A percentile compares a stretch with the other conserved stretches of the same genome.
Evolutionary conservation across 306 rosid genomes (phyloP).

Genomic region (Sicyos baderoa): DNA sequence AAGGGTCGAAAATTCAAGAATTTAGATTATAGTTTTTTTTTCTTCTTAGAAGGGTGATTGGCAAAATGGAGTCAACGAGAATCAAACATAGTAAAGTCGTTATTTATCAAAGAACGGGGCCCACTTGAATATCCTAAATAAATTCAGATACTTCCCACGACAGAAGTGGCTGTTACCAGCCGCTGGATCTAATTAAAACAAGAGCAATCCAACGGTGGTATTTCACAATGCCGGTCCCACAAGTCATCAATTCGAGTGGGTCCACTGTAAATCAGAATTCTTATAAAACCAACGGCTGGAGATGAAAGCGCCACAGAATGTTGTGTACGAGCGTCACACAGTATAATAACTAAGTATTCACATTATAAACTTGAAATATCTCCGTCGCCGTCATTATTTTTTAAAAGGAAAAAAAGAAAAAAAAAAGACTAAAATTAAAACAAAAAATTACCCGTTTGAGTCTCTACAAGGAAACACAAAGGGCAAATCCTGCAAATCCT

Average conservation of each 20-base stretch:
- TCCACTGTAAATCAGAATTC: background rate
- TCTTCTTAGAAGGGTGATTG: background rate
- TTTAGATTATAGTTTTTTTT: background rate
- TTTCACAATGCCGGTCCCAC: background rate
- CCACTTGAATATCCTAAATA: conserved; percentile 8
- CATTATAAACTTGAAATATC: conserved; percentile 2
- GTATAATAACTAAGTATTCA: background rate
- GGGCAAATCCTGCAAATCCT: conserved; percentile 26
- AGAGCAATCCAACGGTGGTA: background rate
- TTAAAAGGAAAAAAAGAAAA: no score
- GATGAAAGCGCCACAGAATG: background rate
- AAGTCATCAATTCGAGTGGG: background rate
- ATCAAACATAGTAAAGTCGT: conserved; percentile 7
- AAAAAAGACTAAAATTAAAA: background rate
- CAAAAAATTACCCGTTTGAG: conserved; percentile 33
- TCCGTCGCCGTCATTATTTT: conserved; percentile 17
- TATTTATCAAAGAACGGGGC: conserved; percentile 8
- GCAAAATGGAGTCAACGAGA: conserved; percentile 3
- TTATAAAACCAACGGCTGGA: background rate
- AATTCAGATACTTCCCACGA: background rate
- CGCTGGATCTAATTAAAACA: background rate
- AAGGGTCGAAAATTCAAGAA: background rate
- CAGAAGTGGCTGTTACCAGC: background rate
- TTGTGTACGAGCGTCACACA: background rate
- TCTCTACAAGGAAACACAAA: conserved; percentile 34